A percentile compares a stretch with the other conserved stretches of the same genome.
phyloP scores from a whole-genome alignment of 306 rosid genomes.

The Trifolium fragiferum region DNA sequence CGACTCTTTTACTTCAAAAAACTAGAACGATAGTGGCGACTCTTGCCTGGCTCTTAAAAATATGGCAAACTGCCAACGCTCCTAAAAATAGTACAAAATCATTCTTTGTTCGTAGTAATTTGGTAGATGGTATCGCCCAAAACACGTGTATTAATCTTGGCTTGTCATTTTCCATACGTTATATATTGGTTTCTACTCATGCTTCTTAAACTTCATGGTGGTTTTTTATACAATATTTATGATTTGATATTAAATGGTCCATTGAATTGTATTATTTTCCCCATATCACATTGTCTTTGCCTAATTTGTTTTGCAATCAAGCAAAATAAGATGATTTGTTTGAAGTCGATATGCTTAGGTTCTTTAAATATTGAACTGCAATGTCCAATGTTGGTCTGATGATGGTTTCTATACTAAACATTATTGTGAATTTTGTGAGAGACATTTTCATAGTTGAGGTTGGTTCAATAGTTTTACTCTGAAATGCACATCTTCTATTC shows the following conservation, averaged over 20 bases:
- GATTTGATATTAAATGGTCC: conserved; percentile 13
- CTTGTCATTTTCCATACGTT: background rate
- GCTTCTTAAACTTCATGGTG: background rate
- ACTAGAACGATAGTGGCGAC: conserved; percentile 2
- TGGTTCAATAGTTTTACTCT: conserved; percentile 1
- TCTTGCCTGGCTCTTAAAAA: conserved; percentile 23
- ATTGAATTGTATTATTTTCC: conserved; percentile 15
- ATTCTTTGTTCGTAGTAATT: conserved; percentile 17
- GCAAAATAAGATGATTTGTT: conserved; percentile 22
- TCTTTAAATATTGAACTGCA: conserved; percentile 23
- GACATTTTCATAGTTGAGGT: background rate
- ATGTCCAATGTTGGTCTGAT: conserved; percentile 3
- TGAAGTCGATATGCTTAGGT: conserved; percentile 11
- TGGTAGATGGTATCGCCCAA: background rate
- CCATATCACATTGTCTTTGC: background rate
- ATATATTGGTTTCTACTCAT: conserved; percentile 31
- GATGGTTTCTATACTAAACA: conserved; percentile 14
- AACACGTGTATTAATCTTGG: background rate
- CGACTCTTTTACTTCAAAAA: background rate
- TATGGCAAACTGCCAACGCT: conserved; percentile 28
- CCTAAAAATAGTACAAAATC: conserved; percentile 11
- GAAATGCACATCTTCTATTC: conserved; percentile 11
- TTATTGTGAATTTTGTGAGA: background rate
- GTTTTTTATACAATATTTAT: conserved; percentile 4
- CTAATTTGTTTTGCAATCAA: conserved; percentile 22